Conservation (phyloP, 73 alveolate genomes). For the Paramecium primaurelia region DNA sequence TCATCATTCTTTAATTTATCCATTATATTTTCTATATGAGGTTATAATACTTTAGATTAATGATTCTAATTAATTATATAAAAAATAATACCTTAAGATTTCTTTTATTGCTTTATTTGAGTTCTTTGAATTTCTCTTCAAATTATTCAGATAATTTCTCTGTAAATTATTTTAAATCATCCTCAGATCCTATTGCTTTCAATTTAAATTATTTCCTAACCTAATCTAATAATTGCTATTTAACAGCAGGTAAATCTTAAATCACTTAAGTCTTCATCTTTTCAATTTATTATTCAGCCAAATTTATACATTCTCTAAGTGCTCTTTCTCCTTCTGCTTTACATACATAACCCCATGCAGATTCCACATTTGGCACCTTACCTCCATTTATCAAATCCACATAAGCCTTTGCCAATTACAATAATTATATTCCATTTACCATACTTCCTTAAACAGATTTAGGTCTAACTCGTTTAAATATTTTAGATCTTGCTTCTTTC, state of each 20-base stretch:
- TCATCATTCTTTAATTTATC: slow-evolving; percentile 60
- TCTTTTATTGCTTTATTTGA: slow-evolving; percentile 36
- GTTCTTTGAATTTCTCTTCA: slow-evolving; percentile 45
- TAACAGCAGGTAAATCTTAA: not conserved
- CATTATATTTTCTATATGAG: not conserved
- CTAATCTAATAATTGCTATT: not conserved
- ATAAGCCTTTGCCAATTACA: slow-evolving; percentile 87
- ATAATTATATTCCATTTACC: slow-evolving; percentile 90
- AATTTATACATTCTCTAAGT: slow-evolving; percentile 66
- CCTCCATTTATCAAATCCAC: slow-evolving; percentile 94
- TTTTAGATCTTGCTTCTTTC: slow-evolving; percentile 78
- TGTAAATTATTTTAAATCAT: slow-evolving; percentile 30
- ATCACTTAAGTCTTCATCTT: slow-evolving; percentile 2
- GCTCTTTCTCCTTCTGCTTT: slow-evolving; percentile 89
- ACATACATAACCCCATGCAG: slow-evolving; percentile 96
- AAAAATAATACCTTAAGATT: slow-evolving; percentile 2
- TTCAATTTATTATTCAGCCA: slow-evolving; percentile 63
- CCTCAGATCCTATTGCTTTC: slow-evolving; percentile 60
- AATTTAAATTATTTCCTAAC: slow-evolving; percentile 26
- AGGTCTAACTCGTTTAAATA: slow-evolving; percentile 87
- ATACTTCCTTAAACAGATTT: slow-evolving; percentile 87
- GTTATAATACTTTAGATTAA: not conserved
- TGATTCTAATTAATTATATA: not conserved
- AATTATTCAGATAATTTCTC: slow-evolving; percentile 16
- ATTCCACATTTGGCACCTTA: slow-evolving; percentile 91